Percentiles rank a stretch among this genome's conserved stretches.
These are phyloP conservation scores for Saturnispora quitensis DNA, from an alignment of 805 yeast genomes.

Conservation along the genomic window DNA sequence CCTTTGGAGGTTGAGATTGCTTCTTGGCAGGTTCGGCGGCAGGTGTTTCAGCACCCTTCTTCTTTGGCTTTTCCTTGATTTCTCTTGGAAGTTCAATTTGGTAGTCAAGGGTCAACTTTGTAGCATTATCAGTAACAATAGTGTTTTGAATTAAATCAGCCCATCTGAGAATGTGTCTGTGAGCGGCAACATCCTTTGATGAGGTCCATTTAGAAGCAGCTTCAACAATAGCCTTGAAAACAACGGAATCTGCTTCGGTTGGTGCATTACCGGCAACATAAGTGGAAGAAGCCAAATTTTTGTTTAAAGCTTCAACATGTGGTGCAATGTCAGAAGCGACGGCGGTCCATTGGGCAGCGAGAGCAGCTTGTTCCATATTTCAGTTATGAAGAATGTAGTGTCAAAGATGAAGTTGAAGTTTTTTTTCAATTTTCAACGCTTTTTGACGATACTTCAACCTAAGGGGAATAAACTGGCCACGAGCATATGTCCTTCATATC, in stretches of 20 bases:
- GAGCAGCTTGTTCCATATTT: conserved; percentile 38
- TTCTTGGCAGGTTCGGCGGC: conserved; percentile 12
- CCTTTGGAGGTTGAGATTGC: conserved; percentile 12
- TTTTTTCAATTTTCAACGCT: not conserved
- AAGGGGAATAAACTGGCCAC: not conserved
- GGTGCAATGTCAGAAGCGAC: conserved; percentile 42
- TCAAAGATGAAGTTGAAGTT: not conserved
- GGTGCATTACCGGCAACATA: conserved; percentile 63
- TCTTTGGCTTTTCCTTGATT: conserved; percentile 30
- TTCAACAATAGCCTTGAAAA: conserved; percentile 60
- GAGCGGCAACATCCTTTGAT: conserved; percentile 44
- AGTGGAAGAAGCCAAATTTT: conserved; percentile 56
- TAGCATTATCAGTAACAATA: conserved; percentile 28
- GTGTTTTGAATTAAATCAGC: conserved; percentile 75
- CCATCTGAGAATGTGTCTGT: conserved; percentile 91
- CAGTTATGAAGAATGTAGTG: not conserved
- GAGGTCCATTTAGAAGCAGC: conserved; percentile 47
- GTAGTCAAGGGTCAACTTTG: conserved; percentile 46
- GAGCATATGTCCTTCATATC: not conserved
- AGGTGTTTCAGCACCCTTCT: conserved; percentile 20
- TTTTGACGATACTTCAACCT: not conserved
- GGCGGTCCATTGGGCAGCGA: conserved; percentile 71
- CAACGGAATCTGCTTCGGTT: conserved; percentile 59
- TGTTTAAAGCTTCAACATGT: conserved; percentile 55
- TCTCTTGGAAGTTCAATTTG: conserved; percentile 59